Evolutionary conservation across 805 yeast species (phyloP), one percentile per base, ranked within the genome.

Genomic region (Teunomyces pallodes): DNA sequence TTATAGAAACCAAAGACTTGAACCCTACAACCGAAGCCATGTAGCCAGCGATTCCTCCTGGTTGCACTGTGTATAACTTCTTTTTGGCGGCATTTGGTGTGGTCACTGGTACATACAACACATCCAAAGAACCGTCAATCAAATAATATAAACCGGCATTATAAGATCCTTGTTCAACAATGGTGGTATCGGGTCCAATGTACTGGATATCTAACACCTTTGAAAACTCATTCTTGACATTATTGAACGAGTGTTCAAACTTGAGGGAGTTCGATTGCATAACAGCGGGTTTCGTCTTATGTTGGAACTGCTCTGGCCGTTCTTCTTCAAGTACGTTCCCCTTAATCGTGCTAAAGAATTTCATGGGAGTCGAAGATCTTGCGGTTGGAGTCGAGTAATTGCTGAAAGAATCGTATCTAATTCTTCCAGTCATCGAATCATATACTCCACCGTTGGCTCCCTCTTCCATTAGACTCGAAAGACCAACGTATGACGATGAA

Each of bases 1-100:
- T 75, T 5, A 91, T 79, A 16, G 83, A 80, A 2, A 85, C 90
- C 56, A 90, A 81, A 0, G 97, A 88, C 49, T 83, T 81, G 52
- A 86, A 82, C 0, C 96, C 94, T 8, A 90, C 77, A 12, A 91
- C 65, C 0, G 95, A 79, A 3, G 96, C 89, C 42, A 92, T 64
- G 60, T 88, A 92, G 0, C 98, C 98, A 0, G 92, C 95, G 12
- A 92, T 64, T 3, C 94, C 94, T 5, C 97, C 97, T 1, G 84
- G 74, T 12, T 76, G 68, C 1, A 90, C 83, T 0, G 82, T 76
- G 55, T 83, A 84, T 1, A 88, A 55, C 27, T 66, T 64, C 33
- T 73, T 76, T 33, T 46, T 27, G 7, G 38, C 30, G 8, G 33
- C 32, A 9, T 29, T 12, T 8, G 33, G 32, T 51, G 46, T 45